Evolutionary conservation across 768 basidiomycete species (phyloP).

Genomic region (Trametes meyenii): DNA sequence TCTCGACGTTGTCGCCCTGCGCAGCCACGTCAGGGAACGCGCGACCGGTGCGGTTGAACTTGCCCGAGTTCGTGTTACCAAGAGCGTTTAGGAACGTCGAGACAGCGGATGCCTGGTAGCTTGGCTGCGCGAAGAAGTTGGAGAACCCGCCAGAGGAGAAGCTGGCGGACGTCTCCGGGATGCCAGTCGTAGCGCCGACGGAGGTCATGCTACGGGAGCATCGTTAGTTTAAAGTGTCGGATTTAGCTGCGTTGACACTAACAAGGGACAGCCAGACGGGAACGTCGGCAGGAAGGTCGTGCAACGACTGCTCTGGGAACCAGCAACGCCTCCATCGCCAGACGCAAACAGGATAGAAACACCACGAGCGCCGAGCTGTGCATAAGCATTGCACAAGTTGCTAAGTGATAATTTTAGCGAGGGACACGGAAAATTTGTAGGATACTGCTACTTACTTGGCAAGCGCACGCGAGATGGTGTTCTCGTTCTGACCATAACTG

Average conservation of each 20-base stretch:
- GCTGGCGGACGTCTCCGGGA: constrained; percentile 33
- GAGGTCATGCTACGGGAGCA: constrained; percentile 33
- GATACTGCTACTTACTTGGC: constrained; percentile 33
- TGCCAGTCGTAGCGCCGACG: constrained; percentile 37
- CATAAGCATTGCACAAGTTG: constrained; percentile 36
- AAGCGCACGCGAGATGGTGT: constrained; percentile 24
- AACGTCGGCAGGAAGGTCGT: constrained; percentile 39
- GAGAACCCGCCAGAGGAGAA: constrained; percentile 45
- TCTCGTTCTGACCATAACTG: constrained; percentile 39
- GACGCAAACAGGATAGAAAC: constrained; percentile 39
- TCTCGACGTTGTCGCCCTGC: constrained; percentile 36
- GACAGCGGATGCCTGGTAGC: constrained; percentile 44
- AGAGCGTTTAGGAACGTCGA: constrained; percentile 37
- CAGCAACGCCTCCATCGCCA: constrained; percentile 40
- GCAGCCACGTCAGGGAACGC: constrained; percentile 52
- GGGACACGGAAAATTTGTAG: constrained; percentile 39
- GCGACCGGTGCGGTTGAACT: constrained; percentile 40
- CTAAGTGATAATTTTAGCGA: constrained; percentile 27
- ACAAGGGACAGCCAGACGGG: constrained; percentile 41
- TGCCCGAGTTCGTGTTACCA: constrained; percentile 31
- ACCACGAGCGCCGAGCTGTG: constrained; percentile 39
- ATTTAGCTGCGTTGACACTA: neutral
- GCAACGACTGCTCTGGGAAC: constrained; percentile 30
- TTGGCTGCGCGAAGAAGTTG: constrained; percentile 35
- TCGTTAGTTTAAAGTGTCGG: neutral